Evolutionary conservation across 2,329 filamentous ascomycete genomes (phyloP), one percentile per base, ranked within the genome.

Genomic region (Microdochium paspali): DNA sequence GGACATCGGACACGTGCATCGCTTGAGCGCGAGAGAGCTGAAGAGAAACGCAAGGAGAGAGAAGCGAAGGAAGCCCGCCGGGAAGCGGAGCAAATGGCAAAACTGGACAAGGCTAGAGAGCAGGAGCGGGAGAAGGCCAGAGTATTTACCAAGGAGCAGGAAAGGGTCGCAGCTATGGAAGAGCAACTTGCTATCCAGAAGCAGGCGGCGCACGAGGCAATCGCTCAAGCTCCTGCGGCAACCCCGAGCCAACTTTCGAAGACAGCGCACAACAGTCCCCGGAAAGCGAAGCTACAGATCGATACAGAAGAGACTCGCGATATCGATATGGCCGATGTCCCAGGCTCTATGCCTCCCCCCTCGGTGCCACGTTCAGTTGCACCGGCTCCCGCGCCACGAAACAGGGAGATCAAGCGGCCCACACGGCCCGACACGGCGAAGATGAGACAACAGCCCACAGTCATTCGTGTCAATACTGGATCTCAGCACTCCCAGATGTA

Each of bases 81-180:
- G 23, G 70, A 79, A 54, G 76, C 74, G 15, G 80, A 82, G 45
- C 77, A 82, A 55, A 72, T 77, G 59, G 70, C 70, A 21, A 83
- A 80, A 58, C 68, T 86, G 3, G 81, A 85, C 53, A 85, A 82
- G 57, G 79, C 76, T 40, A 78, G 84, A 9, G 78, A 82, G 55
- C 84, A 85, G 63, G 84, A 88, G 59, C 74, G 83, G 5, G 79
- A 84, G 54, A 87, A 85, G 60, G 85, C 79, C 6, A 70, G 72
- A 15, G 66, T 76, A 3, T 79, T 77, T 51, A 79, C 70, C 58
- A 68, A 78, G 53, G 77, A 82, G 52, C 75, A 79, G 53, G 77
- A 81, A 52, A 73, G 66, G 52, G 65, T 74, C 40, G 70, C 69
- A 28, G 65, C 66, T 1, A 70, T 77, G 72, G 77, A 80, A 61